Conservation (phyloP, 2,329 filamentous ascomycete genomes). For the Xylariales sp. region DNA sequence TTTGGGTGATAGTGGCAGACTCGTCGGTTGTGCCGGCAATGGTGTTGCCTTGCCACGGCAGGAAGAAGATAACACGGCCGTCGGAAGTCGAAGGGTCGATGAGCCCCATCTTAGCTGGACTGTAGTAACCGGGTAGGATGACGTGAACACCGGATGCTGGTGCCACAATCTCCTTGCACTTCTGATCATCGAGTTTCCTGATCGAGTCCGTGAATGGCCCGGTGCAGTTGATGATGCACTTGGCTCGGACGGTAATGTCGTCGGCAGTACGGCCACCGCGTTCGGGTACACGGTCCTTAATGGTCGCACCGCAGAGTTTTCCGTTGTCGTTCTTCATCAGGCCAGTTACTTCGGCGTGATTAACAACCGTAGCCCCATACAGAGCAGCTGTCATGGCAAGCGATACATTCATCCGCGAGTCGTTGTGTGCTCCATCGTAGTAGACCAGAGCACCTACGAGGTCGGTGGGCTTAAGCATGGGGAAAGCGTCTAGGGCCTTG, state of each 20-base stretch:
- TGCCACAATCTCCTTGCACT: conserved; percentile 80
- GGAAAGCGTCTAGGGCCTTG: conserved; percentile 87
- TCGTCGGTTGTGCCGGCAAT: conserved; percentile 91
- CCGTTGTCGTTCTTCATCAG: conserved; percentile 80
- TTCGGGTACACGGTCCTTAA: conserved; percentile 76
- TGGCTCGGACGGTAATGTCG: conserved; percentile 79
- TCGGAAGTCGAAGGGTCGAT: conserved; percentile 89
- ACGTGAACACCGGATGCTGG: conserved; percentile 88
- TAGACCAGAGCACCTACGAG: conserved; percentile 87
- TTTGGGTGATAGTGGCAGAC: conserved; percentile 75
- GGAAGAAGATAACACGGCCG: conserved; percentile 91
- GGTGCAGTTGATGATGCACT: conserved; percentile 88
- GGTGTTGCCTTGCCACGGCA: conserved; percentile 93
- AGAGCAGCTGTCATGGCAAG: conserved; percentile 89
- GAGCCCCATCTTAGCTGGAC: conserved; percentile 85
- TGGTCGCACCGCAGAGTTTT: conserved; percentile 76
- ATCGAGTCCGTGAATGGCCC: conserved; percentile 89
- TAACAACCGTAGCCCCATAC: conserved; percentile 84
- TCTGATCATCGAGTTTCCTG: conserved; percentile 83
- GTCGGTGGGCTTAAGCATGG: conserved; percentile 85
- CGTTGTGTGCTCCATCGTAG: conserved; percentile 92
- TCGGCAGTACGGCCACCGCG: conserved; percentile 70
- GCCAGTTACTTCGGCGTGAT: conserved; percentile 83
- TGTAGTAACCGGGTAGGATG: conserved; percentile 88
- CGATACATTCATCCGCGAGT: conserved; percentile 92